A percentile compares a stretch with the other conserved stretches of the same genome.
Conservation (phyloP, 352 stramenopile genomes). For the Globisporangium nodosum region DNA sequence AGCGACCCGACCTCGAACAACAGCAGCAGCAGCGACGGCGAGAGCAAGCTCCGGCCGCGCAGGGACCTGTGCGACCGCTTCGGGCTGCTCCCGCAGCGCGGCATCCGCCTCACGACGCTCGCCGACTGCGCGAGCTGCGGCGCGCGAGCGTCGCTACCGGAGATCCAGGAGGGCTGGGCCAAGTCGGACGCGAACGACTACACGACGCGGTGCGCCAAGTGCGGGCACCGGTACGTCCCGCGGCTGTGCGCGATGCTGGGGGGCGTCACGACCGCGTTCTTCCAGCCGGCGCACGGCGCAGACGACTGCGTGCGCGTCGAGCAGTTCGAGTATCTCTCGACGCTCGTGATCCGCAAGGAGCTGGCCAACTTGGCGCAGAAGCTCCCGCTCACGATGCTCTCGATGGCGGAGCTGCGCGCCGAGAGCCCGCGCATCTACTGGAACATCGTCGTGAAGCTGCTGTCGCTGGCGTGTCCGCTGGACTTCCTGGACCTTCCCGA, state of each 20-base stretch:
- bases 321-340: slow-evolving; percentile 42
- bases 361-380: slow-evolving; percentile 31
- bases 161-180: slow-evolving; percentile 32
- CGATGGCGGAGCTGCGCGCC: slow-evolving; percentile 26
- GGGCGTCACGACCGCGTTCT: slow-evolving; percentile 24
- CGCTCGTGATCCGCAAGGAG: slow-evolving; percentile 39
- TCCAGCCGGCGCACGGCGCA: slow-evolving; percentile 3
- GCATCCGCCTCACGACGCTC: slow-evolving; percentile 34
- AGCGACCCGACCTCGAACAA: background rate
- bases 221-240: slow-evolving; percentile 26
- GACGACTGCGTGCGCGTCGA: slow-evolving; percentile 16
- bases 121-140: slow-evolving; percentile 33
- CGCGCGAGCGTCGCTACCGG: slow-evolving; percentile 20
- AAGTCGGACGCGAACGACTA: slow-evolving; percentile 32
- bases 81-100: slow-evolving; percentile 24
- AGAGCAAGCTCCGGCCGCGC: slow-evolving; percentile 11
- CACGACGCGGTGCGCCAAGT: slow-evolving; percentile 28
- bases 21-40: slow-evolving; percentile 3
- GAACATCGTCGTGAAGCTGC: slow-evolving; percentile 52
- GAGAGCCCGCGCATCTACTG: slow-evolving; percentile 46
- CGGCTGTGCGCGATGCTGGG: slow-evolving; percentile 28
- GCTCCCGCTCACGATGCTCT: slow-evolving; percentile 30
- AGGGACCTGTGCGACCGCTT: slow-evolving; percentile 47
- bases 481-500: slow-evolving; percentile 41
- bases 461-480: slow-evolving; percentile 33